Evolutionary conservation across 2,329 filamentous ascomycete species (phyloP).

Genomic region (Incumbomyces delicatus): DNA sequence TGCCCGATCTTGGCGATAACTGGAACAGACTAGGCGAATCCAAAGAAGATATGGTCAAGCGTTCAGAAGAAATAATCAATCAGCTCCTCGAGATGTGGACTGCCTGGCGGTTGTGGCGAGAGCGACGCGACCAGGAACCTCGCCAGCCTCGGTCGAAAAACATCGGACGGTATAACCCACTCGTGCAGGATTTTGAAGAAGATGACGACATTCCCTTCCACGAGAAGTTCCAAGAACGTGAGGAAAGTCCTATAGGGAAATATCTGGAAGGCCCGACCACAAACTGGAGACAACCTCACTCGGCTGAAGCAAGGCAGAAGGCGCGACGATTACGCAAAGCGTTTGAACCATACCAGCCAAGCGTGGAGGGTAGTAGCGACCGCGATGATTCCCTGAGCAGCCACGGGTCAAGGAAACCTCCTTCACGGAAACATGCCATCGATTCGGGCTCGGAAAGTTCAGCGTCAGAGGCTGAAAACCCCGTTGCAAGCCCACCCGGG

Average conservation of each 20-base stretch:
- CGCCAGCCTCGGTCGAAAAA: slow-evolving; percentile 1
- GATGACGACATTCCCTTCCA: slow-evolving; percentile 15
- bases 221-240: slow-evolving; percentile 22
- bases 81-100: slow-evolving; percentile 25
- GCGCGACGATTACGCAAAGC: slow-evolving; percentile 24
- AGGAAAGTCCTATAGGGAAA: slow-evolving; percentile 22
- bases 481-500: slow-evolving; percentile 7
- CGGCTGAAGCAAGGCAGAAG: slow-evolving; percentile 27
- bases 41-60: slow-evolving; percentile 30
- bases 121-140: slow-evolving; percentile 16
- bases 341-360: slow-evolving; percentile 27
- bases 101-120: slow-evolving; percentile 10
- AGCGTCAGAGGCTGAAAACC: slow-evolving; percentile 10
- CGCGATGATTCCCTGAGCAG: slow-evolving; percentile 21
- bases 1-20: slow-evolving; percentile 27
- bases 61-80: slow-evolving; percentile 28
- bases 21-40: slow-evolving; percentile 27
- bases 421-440: slow-evolving; percentile 15
- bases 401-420: slow-evolving; percentile 12
- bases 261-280: slow-evolving; percentile 28
- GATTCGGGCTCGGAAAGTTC: slow-evolving; percentile 18
- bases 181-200: slow-evolving; percentile 20
- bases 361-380: slow-evolving; percentile 28
- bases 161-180: slow-evolving; percentile 11
- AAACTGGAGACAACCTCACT: slow-evolving; percentile 30